These are phyloP conservation scores for Grosmannia penicillata DNA, from an alignment of 2,329 filamentous ascomycete species.

Conservation along the genomic window DNA sequence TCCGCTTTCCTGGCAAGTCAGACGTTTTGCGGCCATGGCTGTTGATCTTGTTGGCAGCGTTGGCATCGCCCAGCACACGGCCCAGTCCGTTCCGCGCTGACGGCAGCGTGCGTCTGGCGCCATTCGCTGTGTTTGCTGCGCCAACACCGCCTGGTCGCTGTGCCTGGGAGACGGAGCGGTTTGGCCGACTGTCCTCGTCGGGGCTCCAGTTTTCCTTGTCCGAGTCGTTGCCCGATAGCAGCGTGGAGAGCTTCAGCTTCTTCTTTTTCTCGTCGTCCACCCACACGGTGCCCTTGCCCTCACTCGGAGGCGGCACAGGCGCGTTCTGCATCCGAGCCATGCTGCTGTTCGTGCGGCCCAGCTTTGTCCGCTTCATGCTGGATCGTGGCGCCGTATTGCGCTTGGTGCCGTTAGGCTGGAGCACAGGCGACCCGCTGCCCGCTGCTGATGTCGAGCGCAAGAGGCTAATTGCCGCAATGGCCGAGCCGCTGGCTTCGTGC, in stretches of 20 bases:
- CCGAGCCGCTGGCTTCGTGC: constrained; percentile 65
- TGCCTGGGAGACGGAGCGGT: constrained; percentile 16
- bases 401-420: constrained; percentile 46
- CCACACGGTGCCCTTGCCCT: constrained; percentile 16
- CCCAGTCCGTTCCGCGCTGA: constrained; percentile 18
- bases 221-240: constrained; percentile 50
- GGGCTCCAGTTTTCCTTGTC: constrained; percentile 89
- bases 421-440: constrained; percentile 22
- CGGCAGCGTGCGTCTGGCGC: constrained; percentile 22
- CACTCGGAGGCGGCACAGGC: constrained; percentile 21
- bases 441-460: constrained; percentile 53
- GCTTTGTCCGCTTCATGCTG: constrained; percentile 45
- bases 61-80: constrained; percentile 20
- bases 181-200: constrained; percentile 31
- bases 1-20: constrained; percentile 23
- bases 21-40: constrained; percentile 17
- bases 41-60: constrained; percentile 18
- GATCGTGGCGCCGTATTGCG: constrained; percentile 37
- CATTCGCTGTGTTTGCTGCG: constrained; percentile 5
- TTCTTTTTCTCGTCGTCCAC: constrained; percentile 18
- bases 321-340: constrained; percentile 41
- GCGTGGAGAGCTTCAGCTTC: constrained; percentile 26
- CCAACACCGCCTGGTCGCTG: constrained; percentile 11
- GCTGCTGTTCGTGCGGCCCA: constrained; percentile 47
- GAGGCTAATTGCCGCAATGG: constrained; percentile 66